phyloP scores from a whole-genome alignment of 345 rosid genomes.

The Erucastrum elatum region DNA sequence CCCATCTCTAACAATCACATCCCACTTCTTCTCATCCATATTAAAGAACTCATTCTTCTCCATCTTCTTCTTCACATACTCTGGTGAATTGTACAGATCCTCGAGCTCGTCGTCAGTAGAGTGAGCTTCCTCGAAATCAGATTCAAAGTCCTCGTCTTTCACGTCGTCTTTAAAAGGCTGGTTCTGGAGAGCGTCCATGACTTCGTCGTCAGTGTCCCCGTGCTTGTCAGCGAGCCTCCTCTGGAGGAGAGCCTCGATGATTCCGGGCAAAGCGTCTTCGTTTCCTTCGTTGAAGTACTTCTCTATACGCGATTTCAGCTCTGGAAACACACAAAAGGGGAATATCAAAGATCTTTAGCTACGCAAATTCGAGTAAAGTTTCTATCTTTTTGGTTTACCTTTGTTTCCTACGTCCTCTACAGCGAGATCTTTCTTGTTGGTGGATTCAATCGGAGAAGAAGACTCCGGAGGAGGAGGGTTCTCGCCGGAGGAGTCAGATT shows the following conservation, averaged over 20 bases:
- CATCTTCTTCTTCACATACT: conserved; percentile 55
- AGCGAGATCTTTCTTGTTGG: conserved; percentile 20
- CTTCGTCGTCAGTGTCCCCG: conserved; percentile 72
- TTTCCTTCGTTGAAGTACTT: conserved; percentile 72
- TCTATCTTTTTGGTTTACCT: conserved; percentile 29
- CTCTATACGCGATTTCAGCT: conserved; percentile 60
- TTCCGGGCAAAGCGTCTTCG: conserved; percentile 67
- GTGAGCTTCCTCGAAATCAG: conserved; percentile 66
- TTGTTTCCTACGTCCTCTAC: conserved; percentile 41
- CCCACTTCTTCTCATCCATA: conserved; percentile 90
- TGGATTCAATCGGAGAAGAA: background rate
- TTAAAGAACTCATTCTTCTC: conserved; percentile 61
- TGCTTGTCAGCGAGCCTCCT: conserved; percentile 62
- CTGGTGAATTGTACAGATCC: conserved; percentile 62
- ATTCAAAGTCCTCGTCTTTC: conserved; percentile 62
- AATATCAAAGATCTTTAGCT: background rate
- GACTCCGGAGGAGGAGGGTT: conserved; percentile 16
- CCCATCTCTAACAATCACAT: conserved; percentile 68
- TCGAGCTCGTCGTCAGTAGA: conserved; percentile 77
- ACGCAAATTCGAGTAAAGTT: background rate
- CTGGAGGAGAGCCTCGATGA: conserved; percentile 63
- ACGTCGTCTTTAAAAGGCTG: conserved; percentile 60
- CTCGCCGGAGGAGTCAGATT: conserved; percentile 38
- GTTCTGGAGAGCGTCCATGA: conserved; percentile 49
- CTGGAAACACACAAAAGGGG: conserved; percentile 33